These are phyloP conservation scores for Trichosporon ovoides DNA, from an alignment of 1,284 basidiomycete genomes.

Conservation along the genomic window DNA sequence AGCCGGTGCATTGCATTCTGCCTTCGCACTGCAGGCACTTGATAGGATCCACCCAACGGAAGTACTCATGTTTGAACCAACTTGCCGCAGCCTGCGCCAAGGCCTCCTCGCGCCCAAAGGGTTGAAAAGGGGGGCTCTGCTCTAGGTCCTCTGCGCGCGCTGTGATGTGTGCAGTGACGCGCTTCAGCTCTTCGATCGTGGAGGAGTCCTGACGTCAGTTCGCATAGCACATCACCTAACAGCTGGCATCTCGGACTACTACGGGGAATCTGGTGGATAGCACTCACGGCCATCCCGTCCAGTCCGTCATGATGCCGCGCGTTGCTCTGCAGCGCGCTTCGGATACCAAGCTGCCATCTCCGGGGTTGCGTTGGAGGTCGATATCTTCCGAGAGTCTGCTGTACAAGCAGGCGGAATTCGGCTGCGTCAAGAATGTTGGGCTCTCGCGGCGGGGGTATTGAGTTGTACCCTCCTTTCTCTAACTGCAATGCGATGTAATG, in stretches of 20 bases:
- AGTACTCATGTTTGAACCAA: conserved; percentile 52
- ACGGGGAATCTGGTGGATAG: neutral
- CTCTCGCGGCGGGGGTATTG: neutral
- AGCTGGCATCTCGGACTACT: too few species aligned
- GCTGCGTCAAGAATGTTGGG: neutral
- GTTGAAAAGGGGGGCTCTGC: conserved; percentile 23
- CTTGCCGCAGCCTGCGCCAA: conserved; percentile 46
- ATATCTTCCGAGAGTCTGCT: neutral
- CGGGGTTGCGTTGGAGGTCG: neutral
- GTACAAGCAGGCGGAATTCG: neutral
- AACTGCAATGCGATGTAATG: neutral
- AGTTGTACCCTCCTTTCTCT: neutral
- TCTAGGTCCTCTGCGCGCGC: neutral
- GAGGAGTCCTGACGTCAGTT: neutral
- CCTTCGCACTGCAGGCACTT: conserved; percentile 45
- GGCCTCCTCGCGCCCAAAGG: conserved; percentile 33
- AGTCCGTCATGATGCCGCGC: neutral
- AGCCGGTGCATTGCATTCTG: conserved; percentile 26
- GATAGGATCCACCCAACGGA: conserved; percentile 52
- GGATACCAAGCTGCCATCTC: neutral
- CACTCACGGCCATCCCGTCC: neutral
- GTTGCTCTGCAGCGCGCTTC: neutral
- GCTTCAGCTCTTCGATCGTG: neutral
- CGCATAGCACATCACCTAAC: too few species aligned
- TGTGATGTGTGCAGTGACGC: neutral